Conservation (phyloP, 1,139 yeast species). For the Suhomyces maxii region DNA sequence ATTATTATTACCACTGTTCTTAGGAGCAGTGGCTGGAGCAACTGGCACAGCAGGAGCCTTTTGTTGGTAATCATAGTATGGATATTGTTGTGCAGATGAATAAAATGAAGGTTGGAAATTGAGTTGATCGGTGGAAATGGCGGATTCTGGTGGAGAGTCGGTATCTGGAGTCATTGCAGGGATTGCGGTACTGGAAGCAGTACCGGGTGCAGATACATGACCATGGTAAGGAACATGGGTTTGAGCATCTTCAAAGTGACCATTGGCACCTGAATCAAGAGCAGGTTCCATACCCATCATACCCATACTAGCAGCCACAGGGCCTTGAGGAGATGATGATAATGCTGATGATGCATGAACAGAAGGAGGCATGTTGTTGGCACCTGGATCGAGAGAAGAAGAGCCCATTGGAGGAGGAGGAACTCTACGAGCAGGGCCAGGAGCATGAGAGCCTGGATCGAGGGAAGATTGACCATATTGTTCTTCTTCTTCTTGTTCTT, state of each 20-base stretch:
- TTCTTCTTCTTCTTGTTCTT: too few species aligned
- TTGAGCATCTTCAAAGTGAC: not conserved
- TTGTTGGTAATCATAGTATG: slow-evolving; percentile 7
- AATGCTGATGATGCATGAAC: not conserved
- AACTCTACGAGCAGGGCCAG: not conserved
- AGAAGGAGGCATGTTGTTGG: not conserved
- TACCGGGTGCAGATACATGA: not conserved
- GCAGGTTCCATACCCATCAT: too few species aligned
- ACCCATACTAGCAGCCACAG: too few species aligned
- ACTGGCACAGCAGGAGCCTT: not conserved
- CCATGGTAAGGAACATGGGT: not conserved
- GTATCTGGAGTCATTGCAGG: slow-evolving; percentile 4
- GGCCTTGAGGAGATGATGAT: too few species aligned
- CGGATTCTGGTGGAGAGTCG: slow-evolving; percentile 9
- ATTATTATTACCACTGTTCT: too few species aligned
- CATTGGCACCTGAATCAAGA: too few species aligned
- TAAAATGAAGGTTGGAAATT: slow-evolving; percentile 6
- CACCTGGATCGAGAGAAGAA: not conserved
- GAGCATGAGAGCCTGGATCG: not conserved
- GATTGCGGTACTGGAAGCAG: not conserved
- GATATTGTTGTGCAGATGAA: slow-evolving; percentile 5
- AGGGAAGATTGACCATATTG: not conserved
- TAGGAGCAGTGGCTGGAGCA: not conserved
- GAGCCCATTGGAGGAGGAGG: not conserved
- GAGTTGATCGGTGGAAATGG: slow-evolving; percentile 6